Base-by-base conservation (phyloP, 2,329 filamentous ascomycete genomes). In the Beauveria sp. region DNA sequence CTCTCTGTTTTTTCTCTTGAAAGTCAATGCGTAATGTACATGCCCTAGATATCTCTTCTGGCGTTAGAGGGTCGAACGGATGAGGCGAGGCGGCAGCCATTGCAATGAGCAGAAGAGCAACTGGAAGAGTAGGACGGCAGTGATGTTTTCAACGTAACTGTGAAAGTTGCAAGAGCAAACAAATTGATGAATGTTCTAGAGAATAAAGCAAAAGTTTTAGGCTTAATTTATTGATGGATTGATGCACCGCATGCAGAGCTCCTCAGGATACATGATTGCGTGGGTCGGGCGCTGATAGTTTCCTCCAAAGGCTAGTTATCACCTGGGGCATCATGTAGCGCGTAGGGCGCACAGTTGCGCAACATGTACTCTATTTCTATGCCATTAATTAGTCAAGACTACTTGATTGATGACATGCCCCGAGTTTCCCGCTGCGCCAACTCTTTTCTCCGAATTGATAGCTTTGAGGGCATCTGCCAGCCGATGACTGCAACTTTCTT, bases 21-120 rank as follows among this genome's bases (percentile, higher is more conserved):
- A 20, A 43, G 8, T 26, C 10, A 48, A 43, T 43, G 26, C n/a
- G 26, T 5, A 2, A 4, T 3, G 4, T 9, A 60, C 63, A 55
- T 41, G 64, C 68, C 62, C 59, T 64, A 0, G 65, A 65, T 2
- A 71, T 70, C 56, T 71, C 69, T 10, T 65, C 63, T 3, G 69
- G 66, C 24, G 46, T 52, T 24, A 70, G 63, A 58, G 69, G 69
- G 50, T 71, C 68, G 43, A 71, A 66, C 0, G 69, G 69, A 44
- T 70, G 69, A 14, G 28, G 60, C 16, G 28, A 22, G 1, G 47
- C 20, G 22, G 37, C 41, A 20, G 47, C 47, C 61, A 62, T 61
- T 16, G 53, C 16, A 34, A 40, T 2, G 34, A 48, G 30, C 41
- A 37, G 34, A 18, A 34, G 10, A 24, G 47, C 18, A 16, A n/a